These are phyloP conservation scores for Pleurotus salmoneostramineus DNA, from an alignment of 768 basidiomycete genomes.

Conservation along the genomic window DNA sequence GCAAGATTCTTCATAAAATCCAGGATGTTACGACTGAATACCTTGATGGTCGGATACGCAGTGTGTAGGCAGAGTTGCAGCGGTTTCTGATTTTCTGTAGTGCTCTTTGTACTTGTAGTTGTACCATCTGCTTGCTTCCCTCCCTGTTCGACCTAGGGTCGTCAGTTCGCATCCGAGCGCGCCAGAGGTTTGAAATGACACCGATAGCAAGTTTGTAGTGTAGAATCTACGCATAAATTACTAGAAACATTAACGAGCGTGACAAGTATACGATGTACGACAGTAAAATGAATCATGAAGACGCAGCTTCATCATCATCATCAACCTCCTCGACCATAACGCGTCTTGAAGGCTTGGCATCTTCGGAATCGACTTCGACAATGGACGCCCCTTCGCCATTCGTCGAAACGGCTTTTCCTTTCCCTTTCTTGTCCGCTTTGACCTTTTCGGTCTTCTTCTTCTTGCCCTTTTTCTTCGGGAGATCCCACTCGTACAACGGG, in stretches of 20 bases:
- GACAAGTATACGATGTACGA: constrained; percentile 16
- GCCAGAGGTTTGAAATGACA: no score
- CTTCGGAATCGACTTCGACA: constrained; percentile 43
- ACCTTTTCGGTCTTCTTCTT: constrained; percentile 36
- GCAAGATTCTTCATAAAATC: no score
- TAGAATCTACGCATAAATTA: constrained; percentile 1
- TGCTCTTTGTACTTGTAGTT: no score
- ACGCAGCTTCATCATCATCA: constrained; percentile 23
- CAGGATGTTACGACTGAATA: no score
- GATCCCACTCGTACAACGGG: constrained; percentile 95
- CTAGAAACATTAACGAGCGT: constrained; percentile 4
- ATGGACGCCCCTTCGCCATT: constrained; percentile 38
- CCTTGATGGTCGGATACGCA: no score
- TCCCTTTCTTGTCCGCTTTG: constrained; percentile 24
- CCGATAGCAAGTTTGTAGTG: no score
- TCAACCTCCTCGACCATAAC: constrained; percentile 47
- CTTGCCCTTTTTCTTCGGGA: constrained; percentile 67
- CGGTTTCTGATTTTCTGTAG: no score
- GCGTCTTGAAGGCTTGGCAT: constrained; percentile 36
- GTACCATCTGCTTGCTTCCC: no score
- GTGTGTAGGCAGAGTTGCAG: no score
- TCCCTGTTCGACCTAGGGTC: no score
- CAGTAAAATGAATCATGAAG: constrained; percentile 20
- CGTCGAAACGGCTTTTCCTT: constrained; percentile 26
- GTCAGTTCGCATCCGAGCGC: no score